Conservation (phyloP, 805 yeast species). For the Candida yuanshanica region DNA sequence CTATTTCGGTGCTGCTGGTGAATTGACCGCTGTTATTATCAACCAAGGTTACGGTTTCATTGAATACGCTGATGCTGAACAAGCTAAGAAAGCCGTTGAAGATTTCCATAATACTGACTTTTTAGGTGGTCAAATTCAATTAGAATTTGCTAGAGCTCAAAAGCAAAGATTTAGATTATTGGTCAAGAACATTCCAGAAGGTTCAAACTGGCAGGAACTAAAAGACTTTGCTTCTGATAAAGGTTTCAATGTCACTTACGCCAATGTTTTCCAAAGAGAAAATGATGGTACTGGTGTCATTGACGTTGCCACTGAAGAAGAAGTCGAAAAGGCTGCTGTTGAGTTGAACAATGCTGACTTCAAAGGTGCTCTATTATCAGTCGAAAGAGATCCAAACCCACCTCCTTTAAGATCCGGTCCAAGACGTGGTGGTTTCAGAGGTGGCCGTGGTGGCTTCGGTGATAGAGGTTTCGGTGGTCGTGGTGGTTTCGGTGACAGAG, state of each 20-base stretch:
- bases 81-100: constrained; percentile 70
- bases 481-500: constrained; percentile 39
- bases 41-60: constrained; percentile 87
- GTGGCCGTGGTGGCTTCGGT: constrained; percentile 34
- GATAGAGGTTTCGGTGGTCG: constrained; percentile 34
- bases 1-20: constrained; percentile 61
- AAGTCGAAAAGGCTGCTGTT: constrained; percentile 67
- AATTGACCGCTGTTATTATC: constrained; percentile 60
- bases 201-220: constrained; percentile 81
- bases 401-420: constrained; percentile 45
- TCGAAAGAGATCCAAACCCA: constrained; percentile 68
- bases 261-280: constrained; percentile 40
- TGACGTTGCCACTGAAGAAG: constrained; percentile 57
- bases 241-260: constrained; percentile 58
- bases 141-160: constrained; percentile 34
- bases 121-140: constrained; percentile 44
- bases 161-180: constrained; percentile 72
- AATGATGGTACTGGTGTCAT: constrained; percentile 42
- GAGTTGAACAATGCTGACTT: constrained; percentile 66
- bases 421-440: constrained; percentile 33
- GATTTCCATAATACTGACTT: constrained; percentile 68
- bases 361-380: constrained; percentile 63
- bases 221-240: constrained; percentile 86
- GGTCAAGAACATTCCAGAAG: constrained; percentile 65
- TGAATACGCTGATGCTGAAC: constrained; percentile 70